Evolutionary conservation across 1,139 yeast species (phyloP).

Genomic region (Williopsis jadinii): DNA sequence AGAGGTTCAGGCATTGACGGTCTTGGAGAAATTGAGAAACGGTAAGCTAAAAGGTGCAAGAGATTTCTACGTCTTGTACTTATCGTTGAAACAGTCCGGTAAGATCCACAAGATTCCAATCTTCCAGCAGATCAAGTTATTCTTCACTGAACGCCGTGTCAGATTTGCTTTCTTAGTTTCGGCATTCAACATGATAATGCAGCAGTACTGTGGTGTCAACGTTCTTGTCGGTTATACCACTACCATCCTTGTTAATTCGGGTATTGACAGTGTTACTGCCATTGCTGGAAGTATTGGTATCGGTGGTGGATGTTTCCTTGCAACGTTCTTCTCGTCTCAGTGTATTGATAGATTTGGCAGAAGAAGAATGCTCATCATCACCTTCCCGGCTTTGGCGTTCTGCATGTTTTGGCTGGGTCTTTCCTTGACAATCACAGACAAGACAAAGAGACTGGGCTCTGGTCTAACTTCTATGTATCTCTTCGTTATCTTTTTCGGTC

Average conservation of each 20-base stretch:
- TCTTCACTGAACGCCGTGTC: conserved; percentile 43
- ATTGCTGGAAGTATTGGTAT: conserved; percentile 51
- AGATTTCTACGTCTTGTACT: conserved; percentile 34
- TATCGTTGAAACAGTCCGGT: conserved; percentile 35
- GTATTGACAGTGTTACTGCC: conserved; percentile 37
- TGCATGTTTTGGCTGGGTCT: conserved; percentile 45
- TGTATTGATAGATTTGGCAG: conserved; percentile 52
- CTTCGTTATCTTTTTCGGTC: conserved; percentile 41
- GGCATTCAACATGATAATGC: conserved; percentile 49
- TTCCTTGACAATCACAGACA: conserved; percentile 35
- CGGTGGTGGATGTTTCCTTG: conserved; percentile 47
- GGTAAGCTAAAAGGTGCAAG: conserved; percentile 39
- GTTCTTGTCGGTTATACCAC: conserved; percentile 49
- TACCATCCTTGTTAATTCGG: conserved; percentile 41
- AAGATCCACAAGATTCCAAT: conserved; percentile 26
- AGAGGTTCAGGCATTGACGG: conserved; percentile 28
- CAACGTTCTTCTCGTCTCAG: conserved; percentile 46
- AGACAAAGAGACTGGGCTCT: conserved; percentile 36
- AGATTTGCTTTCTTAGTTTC: conserved; percentile 49
- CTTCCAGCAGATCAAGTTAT: conserved; percentile 33
- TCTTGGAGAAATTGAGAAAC: conserved; percentile 30
- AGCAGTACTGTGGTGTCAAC: conserved; percentile 54
- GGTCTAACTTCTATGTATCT: conserved; percentile 42
- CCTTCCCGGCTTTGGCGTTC: conserved; percentile 44
- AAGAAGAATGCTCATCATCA: conserved; percentile 38